These are phyloP conservation scores for Xenoacremonium recifei DNA, from an alignment of 2,329 filamentous ascomycete genomes.

Conservation along the genomic window DNA sequence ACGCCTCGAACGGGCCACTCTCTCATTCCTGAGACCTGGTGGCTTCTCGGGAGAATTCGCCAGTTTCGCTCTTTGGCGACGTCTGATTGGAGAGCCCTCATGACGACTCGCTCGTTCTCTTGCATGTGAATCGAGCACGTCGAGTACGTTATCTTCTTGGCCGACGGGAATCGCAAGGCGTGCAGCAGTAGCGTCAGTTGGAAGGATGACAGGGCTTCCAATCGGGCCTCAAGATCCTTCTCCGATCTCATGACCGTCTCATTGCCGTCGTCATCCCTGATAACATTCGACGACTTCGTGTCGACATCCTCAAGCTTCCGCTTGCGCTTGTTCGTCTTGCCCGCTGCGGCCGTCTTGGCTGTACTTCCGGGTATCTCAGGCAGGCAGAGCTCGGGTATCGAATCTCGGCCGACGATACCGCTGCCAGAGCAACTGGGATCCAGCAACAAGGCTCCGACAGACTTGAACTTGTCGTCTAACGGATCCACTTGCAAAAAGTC, in stretches of 20 bases:
- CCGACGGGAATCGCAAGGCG: slow-evolving; percentile 77
- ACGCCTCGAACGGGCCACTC: slow-evolving; percentile 71
- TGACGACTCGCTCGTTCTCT: slow-evolving; percentile 87
- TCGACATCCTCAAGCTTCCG: slow-evolving; percentile 43
- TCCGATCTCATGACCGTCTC: slow-evolving; percentile 51
- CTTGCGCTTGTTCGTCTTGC: slow-evolving; percentile 37
- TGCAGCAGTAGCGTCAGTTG: slow-evolving; percentile 81
- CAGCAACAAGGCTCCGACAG: slow-evolving; percentile 80
- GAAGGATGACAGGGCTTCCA: slow-evolving; percentile 74
- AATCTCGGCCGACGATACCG: slow-evolving; percentile 87
- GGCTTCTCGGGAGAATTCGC: slow-evolving; percentile 68
- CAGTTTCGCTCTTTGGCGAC: slow-evolving; percentile 69
- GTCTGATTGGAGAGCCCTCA: slow-evolving; percentile 65
- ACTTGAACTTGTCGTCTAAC: slow-evolving; percentile 53
- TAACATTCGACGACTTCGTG: slow-evolving; percentile 30
- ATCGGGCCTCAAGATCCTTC: slow-evolving; percentile 59
- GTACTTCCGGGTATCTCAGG: slow-evolving; percentile 32
- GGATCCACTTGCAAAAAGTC: slow-evolving; percentile 83
- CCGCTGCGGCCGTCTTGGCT: slow-evolving; percentile 10
- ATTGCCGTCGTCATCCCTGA: slow-evolving; percentile 59
- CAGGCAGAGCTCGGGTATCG: slow-evolving; percentile 67
- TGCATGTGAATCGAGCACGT: slow-evolving; percentile 86
- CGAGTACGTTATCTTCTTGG: slow-evolving; percentile 79
- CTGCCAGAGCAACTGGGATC: slow-evolving; percentile 96
- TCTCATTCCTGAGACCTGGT: slow-evolving; percentile 74